These are phyloP conservation scores for Laetiporus sulphureus DNA, from an alignment of 1,284 basidiomycete genomes.

Conservation along the genomic window DNA sequence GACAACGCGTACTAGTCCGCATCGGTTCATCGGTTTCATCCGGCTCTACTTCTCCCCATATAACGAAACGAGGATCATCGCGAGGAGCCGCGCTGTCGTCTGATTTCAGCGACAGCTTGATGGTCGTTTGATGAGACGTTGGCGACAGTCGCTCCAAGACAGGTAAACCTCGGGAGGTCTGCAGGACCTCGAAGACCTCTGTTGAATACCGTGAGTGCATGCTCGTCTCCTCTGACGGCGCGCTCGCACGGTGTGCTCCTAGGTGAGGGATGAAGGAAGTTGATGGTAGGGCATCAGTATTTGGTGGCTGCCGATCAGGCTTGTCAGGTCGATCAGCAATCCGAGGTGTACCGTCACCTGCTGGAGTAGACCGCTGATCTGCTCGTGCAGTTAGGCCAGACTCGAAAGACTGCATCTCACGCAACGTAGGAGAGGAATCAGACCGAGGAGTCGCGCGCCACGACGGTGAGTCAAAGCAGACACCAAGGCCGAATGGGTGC, in stretches of 20 bases:
- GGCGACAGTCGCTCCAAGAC: constrained; percentile 51
- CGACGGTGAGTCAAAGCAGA: constrained; percentile 54
- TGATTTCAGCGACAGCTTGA: constrained; percentile 56
- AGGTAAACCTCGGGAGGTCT: constrained; percentile 71
- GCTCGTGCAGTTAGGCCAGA: constrained; percentile 66
- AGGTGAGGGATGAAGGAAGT: too few relatives aligned
- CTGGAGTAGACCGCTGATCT: constrained; percentile 11
- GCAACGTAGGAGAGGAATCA: constrained; percentile 42
- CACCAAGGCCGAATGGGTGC: constrained; percentile 58
- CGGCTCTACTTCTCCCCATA: constrained; percentile 69
- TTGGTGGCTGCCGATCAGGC: neutral
- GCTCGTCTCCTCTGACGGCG: constrained; percentile 30
- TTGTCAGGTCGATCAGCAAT: neutral
- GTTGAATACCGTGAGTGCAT: constrained; percentile 61
- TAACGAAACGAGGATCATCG: constrained; percentile 82
- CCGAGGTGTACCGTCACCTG: neutral
- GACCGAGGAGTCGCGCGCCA: constrained; percentile 34
- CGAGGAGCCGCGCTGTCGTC: constrained; percentile 64
- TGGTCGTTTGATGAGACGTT: constrained; percentile 44
- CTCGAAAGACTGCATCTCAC: constrained; percentile 79
- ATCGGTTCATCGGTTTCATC: constrained; percentile 36
- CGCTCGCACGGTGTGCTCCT: too few relatives aligned
- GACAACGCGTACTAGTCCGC: constrained; percentile 41
- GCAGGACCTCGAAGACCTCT: constrained; percentile 75
- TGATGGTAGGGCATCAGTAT: constrained; percentile 7